phyloP scores from a whole-genome alignment of 441 rosid genomes.

The Macaranga tanarius region DNA sequence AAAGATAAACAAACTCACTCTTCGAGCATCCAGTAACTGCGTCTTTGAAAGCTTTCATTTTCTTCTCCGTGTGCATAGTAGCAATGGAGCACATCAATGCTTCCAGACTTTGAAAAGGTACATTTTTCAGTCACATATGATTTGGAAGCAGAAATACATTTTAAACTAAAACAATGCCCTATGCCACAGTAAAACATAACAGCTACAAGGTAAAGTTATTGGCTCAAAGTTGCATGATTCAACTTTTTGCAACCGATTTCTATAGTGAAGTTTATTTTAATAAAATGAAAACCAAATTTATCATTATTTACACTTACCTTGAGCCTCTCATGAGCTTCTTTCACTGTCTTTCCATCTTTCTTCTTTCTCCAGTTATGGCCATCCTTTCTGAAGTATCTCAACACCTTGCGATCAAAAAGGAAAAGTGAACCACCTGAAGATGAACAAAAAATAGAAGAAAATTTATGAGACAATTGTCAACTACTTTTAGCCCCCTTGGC shows the following conservation, averaged over 20 bases:
- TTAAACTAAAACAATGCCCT: slow-evolving; percentile 6
- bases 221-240: background rate
- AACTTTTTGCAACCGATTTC: background rate
- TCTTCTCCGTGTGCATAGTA: slow-evolving; percentile 34
- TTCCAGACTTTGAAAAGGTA: slow-evolving; percentile 23
- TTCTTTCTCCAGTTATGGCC: slow-evolving; percentile 41
- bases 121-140: background rate
- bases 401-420: slow-evolving; percentile 36
- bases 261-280: background rate
- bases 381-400: slow-evolving; percentile 38
- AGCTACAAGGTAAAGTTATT: background rate
- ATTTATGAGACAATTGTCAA: background rate
- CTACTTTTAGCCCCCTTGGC: background rate
- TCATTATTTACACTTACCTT: slow-evolving; percentile 22
- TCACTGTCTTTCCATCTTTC: slow-evolving; percentile 35
- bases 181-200: background rate
- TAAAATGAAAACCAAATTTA: background rate
- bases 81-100: slow-evolving; percentile 32
- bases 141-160: background rate
- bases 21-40: slow-evolving; percentile 35
- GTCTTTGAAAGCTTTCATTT: slow-evolving; percentile 29
- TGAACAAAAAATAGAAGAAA: background rate
- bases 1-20: slow-evolving; percentile 23
- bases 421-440: slow-evolving; percentile 34
- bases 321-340: slow-evolving; percentile 38